Conservation (phyloP, 768 basidiomycete genomes). For the Lactarius hengduanensis region DNA sequence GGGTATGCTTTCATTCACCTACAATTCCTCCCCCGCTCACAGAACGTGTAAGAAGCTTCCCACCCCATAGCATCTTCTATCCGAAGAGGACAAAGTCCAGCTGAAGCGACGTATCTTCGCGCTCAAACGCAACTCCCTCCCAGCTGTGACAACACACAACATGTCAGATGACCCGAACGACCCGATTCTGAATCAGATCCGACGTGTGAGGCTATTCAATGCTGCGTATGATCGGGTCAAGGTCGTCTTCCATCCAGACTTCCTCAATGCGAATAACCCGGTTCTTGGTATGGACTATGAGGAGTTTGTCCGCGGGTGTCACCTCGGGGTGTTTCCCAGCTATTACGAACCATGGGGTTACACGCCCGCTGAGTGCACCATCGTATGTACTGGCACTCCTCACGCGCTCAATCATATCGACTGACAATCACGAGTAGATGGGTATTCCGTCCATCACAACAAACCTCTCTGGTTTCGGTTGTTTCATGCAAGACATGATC, state of each 20-base stretch:
- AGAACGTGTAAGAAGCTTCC: slow-evolving; percentile 54
- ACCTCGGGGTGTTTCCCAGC: slow-evolving; percentile 96
- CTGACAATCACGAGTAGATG: slow-evolving; percentile 56
- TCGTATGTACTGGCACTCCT: slow-evolving; percentile 50
- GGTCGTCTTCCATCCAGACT: slow-evolving; percentile 97
- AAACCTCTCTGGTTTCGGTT: slow-evolving; percentile 96
- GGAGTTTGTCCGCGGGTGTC: slow-evolving; percentile 97
- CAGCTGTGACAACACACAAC: slow-evolving; percentile 97
- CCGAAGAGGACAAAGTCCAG: slow-evolving; percentile 89
- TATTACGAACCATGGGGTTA: slow-evolving; percentile 98
- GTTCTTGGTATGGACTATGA: slow-evolving; percentile 97
- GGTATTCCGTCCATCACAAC: slow-evolving; percentile 97
- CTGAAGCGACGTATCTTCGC: slow-evolving; percentile 97
- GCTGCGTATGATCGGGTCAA: slow-evolving; percentile 87
- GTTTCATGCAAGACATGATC: slow-evolving; percentile 98
- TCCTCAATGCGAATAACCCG: slow-evolving; percentile 96
- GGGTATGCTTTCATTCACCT: slow-evolving; percentile 50
- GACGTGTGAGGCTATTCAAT: slow-evolving; percentile 94
- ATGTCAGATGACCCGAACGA: slow-evolving; percentile 93
- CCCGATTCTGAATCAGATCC: slow-evolving; percentile 93
- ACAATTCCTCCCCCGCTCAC: not conserved
- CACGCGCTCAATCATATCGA: slow-evolving; percentile 2
- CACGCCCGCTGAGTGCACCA: slow-evolving; percentile 98
- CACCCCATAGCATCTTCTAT: slow-evolving; percentile 72
- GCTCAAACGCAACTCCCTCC: slow-evolving; percentile 90